A percentile compares a stretch with the other conserved stretches of the same genome.
Evolutionary conservation across 2,329 filamentous ascomycete genomes (phyloP).

Genomic region (Colletotrichum sp.): DNA sequence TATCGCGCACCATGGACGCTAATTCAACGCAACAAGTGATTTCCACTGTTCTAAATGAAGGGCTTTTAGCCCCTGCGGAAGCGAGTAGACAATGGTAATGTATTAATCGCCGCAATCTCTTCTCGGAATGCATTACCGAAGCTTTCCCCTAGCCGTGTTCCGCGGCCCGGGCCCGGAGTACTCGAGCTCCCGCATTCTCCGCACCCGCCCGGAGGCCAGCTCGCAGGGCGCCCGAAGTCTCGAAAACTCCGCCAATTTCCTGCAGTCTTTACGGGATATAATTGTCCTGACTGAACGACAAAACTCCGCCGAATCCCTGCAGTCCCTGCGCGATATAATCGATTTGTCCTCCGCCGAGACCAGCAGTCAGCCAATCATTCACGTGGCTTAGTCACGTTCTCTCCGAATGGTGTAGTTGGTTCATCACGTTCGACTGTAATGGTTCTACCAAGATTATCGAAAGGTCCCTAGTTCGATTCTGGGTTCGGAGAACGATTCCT

Average conservation of each 20-base stretch:
- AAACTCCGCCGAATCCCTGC: not conserved
- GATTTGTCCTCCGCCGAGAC: not conserved
- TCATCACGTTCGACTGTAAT: constrained; percentile 13
- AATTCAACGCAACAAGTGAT: not conserved
- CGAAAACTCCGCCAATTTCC: not conserved
- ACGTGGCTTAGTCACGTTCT: not conserved
- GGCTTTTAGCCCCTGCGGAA: not conserved
- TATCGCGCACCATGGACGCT: not conserved
- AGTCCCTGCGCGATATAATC: not conserved
- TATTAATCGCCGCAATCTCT: not conserved
- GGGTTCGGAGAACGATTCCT: not conserved
- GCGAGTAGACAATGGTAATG: not conserved
- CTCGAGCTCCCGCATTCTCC: not conserved
- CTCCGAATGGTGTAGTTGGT: constrained; percentile 18
- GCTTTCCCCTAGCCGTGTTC: not conserved
- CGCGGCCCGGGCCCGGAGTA: not conserved
- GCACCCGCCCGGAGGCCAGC: not conserved
- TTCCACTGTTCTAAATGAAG: no score
- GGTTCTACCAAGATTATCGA: constrained; percentile 2
- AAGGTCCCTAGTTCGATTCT: constrained; percentile 15
- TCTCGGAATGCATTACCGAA: not conserved
- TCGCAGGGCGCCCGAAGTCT: not conserved
- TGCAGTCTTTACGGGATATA: not conserved
- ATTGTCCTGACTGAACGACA: fast-evolving
- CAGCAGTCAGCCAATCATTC: constrained; percentile 5